Evolutionary conservation across 768 basidiomycete species (phyloP), one percentile per base, ranked within the genome.

Genomic region (Mycena rosella): DNA sequence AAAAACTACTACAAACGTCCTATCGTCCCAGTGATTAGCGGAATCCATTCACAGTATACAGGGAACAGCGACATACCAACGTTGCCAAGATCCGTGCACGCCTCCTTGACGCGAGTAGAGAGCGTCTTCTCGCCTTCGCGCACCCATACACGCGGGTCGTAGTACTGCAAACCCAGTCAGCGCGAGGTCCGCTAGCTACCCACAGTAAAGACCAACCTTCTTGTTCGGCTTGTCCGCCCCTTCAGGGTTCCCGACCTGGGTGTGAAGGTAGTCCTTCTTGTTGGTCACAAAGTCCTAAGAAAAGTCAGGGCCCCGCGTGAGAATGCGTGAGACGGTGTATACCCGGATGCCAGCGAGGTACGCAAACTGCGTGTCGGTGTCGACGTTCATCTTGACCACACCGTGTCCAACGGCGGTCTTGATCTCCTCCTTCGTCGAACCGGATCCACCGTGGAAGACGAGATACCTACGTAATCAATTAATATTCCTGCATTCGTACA

Each of bases 381-480:
- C 96, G 66, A 98, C 95, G 84, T 99, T 98, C 96, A 99, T 99
- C 87, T 99, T 99, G 78, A 99, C 91, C 45, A 98, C 97, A 75
- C 97, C 97, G 79, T 96, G 87, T 58, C 82, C 76, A 72, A 99
- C 98, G 64, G 96, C 97, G 52, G 91, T 95, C 74, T 84, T 85
- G 83, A 99, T 99, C 83, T 99, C 98, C 52, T 96, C 92, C 83
- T 95, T 95, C 72, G 93, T 90, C 34, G 98, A 99, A 49, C 98
- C 98, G 59, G 98, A 99, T 71, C 98, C 98, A 81, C 98, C 98
- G 84, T 99, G 98, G 96, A 99, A 99, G 81, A 99, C 98, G 68
- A 99, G 94, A 89, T 92, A 98, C 73, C 95, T 95, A 58, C 5
- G 65, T 10, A 60, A 60, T 60, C 26, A 27, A 45, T 15, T 60